Conservation (phyloP, 129 eudicot species). For the Centaurea solstitialis region DNA sequence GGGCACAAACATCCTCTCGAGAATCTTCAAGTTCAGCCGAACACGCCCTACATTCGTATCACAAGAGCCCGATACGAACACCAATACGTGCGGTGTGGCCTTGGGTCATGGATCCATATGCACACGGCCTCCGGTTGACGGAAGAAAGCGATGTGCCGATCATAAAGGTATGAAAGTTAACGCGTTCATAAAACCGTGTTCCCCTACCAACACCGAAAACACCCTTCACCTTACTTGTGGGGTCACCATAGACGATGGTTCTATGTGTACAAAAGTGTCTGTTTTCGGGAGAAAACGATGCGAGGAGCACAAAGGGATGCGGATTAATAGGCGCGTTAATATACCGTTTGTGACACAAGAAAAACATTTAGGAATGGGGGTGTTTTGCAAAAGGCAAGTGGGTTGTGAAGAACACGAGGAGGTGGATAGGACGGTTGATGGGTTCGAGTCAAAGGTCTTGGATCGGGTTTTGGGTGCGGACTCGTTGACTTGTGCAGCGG, state of each 20-base stretch:
- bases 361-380: slow-evolving; percentile 13
- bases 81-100: slow-evolving; percentile 67
- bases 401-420: slow-evolving; percentile 40
- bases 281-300: slow-evolving; percentile 63
- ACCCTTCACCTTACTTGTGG: slow-evolving; percentile 46
- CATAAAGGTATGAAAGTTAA: slow-evolving; percentile 89
- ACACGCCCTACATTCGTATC: slow-evolving; percentile 54
- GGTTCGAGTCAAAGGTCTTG: not conserved
- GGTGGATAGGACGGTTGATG: slow-evolving; percentile 24
- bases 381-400: slow-evolving; percentile 25
- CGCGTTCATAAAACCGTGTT: slow-evolving; percentile 27
- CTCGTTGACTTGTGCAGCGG: slow-evolving; percentile 39
- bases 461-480: not conserved
- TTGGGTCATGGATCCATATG: slow-evolving; percentile 76
- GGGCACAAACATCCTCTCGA: slow-evolving; percentile 24
- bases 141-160: slow-evolving; percentile 75
- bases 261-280: slow-evolving; percentile 45
- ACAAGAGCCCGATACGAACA: slow-evolving; percentile 13
- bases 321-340: slow-evolving; percentile 13
- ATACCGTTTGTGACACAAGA: not conserved
- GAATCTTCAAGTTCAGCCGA: slow-evolving; percentile 57
- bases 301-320: slow-evolving; percentile 64
- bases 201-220: slow-evolving; percentile 14
- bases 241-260: slow-evolving; percentile 42
- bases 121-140: slow-evolving; percentile 57